phyloP scores from a whole-genome alignment of 2,329 filamentous ascomycete genomes.

The Aspergillus cejpii region DNA sequence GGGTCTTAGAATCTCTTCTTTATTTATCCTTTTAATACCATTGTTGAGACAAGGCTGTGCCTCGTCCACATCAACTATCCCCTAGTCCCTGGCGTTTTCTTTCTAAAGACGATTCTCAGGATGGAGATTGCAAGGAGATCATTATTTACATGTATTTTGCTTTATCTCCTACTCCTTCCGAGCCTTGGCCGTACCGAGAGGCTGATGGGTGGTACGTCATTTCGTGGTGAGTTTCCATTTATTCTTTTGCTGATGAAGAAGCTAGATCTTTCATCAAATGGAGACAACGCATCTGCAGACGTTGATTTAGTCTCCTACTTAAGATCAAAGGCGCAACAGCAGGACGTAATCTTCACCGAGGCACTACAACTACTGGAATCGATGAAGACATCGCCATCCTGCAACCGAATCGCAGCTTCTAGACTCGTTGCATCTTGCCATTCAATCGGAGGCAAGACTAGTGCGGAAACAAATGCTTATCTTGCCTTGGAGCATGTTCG shows the following conservation, averaged over 20 bases:
- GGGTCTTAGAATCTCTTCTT: background rate
- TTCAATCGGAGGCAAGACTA: conserved; percentile 37
- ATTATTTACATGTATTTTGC: background rate
- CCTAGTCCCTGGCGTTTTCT: background rate
- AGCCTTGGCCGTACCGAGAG: background rate
- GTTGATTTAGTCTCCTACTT: conserved; percentile 27
- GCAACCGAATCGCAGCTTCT: conserved; percentile 48
- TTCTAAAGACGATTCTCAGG: background rate
- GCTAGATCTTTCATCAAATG: conserved; percentile 5
- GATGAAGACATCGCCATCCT: conserved; percentile 45
- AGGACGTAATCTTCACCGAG: conserved; percentile 36
- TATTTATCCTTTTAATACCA: background rate
- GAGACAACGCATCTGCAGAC: conserved; percentile 11
- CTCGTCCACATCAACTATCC: background rate
- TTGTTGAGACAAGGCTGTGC: background rate
- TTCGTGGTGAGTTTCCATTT: background rate
- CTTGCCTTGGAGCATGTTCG: conserved; percentile 42
- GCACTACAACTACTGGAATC: conserved; percentile 42
- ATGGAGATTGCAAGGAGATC: background rate
- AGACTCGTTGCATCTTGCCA: conserved; percentile 51
- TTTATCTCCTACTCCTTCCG: conserved; percentile 1
- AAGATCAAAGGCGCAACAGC: conserved; percentile 16
- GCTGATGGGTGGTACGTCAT: conserved; percentile 4
- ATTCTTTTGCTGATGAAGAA: background rate
- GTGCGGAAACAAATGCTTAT: conserved; percentile 20